Percentiles rank a stretch among this genome's conserved stretches.
phyloP scores from a whole-genome alignment of 176 grass and related monocot species.

The Hsuehochloa calcarea region DNA sequence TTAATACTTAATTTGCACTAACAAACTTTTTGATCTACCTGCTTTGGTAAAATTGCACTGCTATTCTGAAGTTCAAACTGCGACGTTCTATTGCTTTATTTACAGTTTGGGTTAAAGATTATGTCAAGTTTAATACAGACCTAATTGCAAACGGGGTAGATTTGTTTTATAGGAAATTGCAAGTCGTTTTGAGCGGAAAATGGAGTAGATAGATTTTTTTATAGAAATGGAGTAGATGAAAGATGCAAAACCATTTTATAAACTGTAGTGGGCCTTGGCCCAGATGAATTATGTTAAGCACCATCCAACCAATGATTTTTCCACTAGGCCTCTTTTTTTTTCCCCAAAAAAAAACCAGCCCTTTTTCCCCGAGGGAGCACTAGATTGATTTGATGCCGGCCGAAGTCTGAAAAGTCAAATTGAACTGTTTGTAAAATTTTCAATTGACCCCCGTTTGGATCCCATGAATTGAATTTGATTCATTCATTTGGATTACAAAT shows the following conservation, averaged over 20 bases:
- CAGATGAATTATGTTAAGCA: neutral
- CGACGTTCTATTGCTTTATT: too few relatives aligned
- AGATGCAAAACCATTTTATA: neutral
- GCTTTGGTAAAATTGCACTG: too few relatives aligned
- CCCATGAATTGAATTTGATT: neutral
- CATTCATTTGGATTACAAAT: neutral
- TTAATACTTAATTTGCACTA: too few relatives aligned
- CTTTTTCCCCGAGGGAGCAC: too few relatives aligned
- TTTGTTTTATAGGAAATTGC: too few relatives aligned
- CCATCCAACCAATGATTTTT: too few relatives aligned
- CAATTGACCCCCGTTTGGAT: neutral
- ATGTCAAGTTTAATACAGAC: neutral
- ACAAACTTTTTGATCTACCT: too few relatives aligned
- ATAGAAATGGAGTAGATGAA: neutral
- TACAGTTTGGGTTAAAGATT: neutral
- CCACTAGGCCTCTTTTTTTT: too few relatives aligned
- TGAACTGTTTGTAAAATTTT: neutral
- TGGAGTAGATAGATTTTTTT: too few relatives aligned
- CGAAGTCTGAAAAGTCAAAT: neutral
- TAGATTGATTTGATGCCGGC: neutral
- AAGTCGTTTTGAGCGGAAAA: too few relatives aligned
- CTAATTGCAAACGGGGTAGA: neutral
- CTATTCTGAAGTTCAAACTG: too few relatives aligned
- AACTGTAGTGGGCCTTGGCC: neutral
- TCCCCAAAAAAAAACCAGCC: too few relatives aligned